Evolutionary conservation across 768 basidiomycete genomes (phyloP), one percentile per base, ranked within the genome.

Genomic region (Russula foetens): DNA sequence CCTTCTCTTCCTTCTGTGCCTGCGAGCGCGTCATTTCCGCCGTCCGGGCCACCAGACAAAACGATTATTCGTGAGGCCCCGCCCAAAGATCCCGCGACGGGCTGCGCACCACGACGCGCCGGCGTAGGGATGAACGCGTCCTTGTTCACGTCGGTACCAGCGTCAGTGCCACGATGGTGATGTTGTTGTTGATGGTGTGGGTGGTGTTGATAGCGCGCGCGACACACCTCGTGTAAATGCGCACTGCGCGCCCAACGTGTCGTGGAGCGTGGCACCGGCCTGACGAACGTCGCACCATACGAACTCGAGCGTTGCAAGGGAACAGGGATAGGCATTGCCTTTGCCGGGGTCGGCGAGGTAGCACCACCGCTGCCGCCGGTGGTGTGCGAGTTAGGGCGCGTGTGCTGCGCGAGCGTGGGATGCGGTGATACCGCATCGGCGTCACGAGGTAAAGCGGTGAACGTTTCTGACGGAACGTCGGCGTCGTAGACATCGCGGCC

Each of bases 181-280:
- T 44, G 54, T 0, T 50, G n/a, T 9, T n/a, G n/a, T n/a, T n/a
- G n/a, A n/a, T n/a, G n/a, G n/a, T n/a, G n/a, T 7, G 23, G 2
- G 21, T 85, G n/a, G n/a, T n/a, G n/a, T n/a, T n/a, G n/a, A n/a
- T n/a, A n/a, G n/a, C n/a, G n/a, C n/a, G n/a, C n/a, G n/a, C n/a
- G n/a, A n/a, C n/a, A n/a, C n/a, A n/a, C n/a, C n/a, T n/a, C n/a
- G n/a, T n/a, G n/a, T n/a, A n/a, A n/a, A n/a, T n/a, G n/a, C n/a
- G n/a, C n/a, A n/a, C n/a, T n/a, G n/a, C n/a, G n/a, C n/a, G n/a
- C 86, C 79, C 83, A 84, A 41, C 77, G 77, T 62, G 78, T 81
- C n/a, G 80, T 78, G 0, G 75, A 76, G 55, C 79, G 79, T 52
- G 77, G 77, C 7, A 72, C 73, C 43, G 71, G 69, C 67, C 58